A percentile compares a stretch with the other conserved stretches of the same genome.
phyloP scores from a whole-genome alignment of 768 basidiomycete genomes.

The Mycena venus region DNA sequence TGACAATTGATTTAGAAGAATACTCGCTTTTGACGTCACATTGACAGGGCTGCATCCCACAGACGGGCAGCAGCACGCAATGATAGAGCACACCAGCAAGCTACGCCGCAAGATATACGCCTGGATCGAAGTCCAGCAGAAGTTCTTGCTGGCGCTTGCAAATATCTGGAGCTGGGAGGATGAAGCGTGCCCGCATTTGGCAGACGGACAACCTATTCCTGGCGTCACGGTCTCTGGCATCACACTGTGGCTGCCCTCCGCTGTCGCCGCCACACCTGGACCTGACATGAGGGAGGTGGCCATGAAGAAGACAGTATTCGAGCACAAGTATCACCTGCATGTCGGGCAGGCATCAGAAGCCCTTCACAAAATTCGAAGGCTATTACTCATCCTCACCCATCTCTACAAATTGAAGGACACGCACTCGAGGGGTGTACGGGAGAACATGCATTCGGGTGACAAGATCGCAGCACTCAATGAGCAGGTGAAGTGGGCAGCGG shows the following conservation, averaged over 20 bases:
- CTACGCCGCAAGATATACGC: slow-evolving; percentile 17
- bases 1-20: too few species aligned
- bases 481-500: not conserved
- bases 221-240: too few species aligned
- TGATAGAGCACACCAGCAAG: slow-evolving; percentile 28
- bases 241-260: slow-evolving; percentile 40
- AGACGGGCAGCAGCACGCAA: slow-evolving; percentile 29
- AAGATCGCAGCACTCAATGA: slow-evolving; percentile 15
- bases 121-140: too few species aligned
- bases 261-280: not conserved
- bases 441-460: too few species aligned
- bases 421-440: too few species aligned
- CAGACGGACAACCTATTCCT: too few species aligned
- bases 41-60: slow-evolving; percentile 26
- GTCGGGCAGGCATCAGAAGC: slow-evolving; percentile 21
- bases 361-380: slow-evolving; percentile 26
- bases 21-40: not conserved
- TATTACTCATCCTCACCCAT: too few species aligned
- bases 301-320: slow-evolving; percentile 1
- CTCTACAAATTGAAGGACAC: slow-evolving; percentile 27
- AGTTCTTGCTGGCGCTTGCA: slow-evolving; percentile 22
- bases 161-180: too few species aligned
- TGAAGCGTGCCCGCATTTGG: too few species aligned
- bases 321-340: too few species aligned
- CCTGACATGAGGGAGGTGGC: not conserved